Evolutionary conservation across 2,329 filamentous ascomycete species (phyloP), one percentile per base, ranked within the genome.

Genomic region (Daldinia eschscholtzii): DNA sequence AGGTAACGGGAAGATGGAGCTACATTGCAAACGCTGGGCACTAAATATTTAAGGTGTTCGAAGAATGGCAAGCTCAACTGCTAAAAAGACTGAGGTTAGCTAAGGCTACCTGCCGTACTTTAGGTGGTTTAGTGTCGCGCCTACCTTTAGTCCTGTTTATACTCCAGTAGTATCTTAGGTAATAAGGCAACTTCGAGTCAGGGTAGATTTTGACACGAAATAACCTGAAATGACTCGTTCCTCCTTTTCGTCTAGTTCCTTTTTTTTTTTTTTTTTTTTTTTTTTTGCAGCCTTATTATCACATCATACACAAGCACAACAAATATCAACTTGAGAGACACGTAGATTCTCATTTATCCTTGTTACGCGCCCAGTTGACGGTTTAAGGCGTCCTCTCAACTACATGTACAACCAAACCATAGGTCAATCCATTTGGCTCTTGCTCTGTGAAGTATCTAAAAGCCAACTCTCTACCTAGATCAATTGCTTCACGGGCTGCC

Each of bases 81-180:
- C 15, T 50, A 30, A n/a, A 30, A 50, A 9, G 6, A 50, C 13
- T 18, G 26, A 23, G 18, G 10, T 46, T 10, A 30, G 10, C 26
- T 10, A 30, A 50, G 41, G 18, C 26, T 50, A 50, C 26, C 46
- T 13, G 26, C 13, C 4, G 10, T 35, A 35, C 33, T 9, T 23
- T 23, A 23, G 33, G 33, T 50, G 30, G 46, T 50, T 50, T 50
- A 28, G 46, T 50, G 26, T 26, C 46, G 46, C 26, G 44, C 46
- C 6, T 50, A 18, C 46, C 46, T 3, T 30, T 50, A 30, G 46
- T 26, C 42, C 12, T 12, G 20, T 44, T 20, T 3, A 44, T 18
- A 18, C n/a, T 44, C n/a, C 18, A 13, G 20, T 28, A 23, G 23
- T 30, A 30, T 28, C 23, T 50, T 50, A 50, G 26, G 46, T 50